Evolutionary conservation across 225 moss, liverwort and hornwort species (phyloP).

Genomic region (Lunularia cruciata): DNA sequence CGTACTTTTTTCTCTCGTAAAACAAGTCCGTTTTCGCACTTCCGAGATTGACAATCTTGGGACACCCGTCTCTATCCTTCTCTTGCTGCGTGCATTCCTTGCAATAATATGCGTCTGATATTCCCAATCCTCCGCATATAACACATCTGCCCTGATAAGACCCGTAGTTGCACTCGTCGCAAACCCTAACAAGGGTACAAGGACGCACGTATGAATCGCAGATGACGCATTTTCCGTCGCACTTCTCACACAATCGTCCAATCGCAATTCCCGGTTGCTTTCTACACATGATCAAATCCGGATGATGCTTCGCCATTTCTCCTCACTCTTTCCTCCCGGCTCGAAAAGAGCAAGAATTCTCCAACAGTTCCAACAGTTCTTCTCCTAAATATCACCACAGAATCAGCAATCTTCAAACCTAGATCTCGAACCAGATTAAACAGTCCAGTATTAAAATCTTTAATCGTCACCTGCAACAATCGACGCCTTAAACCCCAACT

Average conservation of each 20-base stretch:
- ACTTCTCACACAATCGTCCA: conserved; percentile 42
- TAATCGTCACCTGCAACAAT: no score
- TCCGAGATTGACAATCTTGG: conserved; percentile 42
- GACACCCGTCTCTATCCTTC: conserved; percentile 45
- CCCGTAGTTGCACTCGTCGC: conserved; percentile 46
- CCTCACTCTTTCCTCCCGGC: neutral
- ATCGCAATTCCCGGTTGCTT: conserved; percentile 42
- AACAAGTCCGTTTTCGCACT: conserved; percentile 44
- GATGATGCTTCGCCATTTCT: conserved; percentile 42
- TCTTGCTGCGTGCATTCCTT: conserved; percentile 47
- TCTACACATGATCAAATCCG: conserved; percentile 45
- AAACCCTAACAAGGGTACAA: conserved; percentile 40
- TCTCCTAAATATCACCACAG: no score
- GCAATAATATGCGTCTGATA: conserved; percentile 45
- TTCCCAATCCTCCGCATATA: conserved; percentile 43
- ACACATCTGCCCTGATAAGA: conserved; percentile 43
- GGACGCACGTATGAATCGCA: conserved; percentile 43
- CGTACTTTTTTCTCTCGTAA: conserved; percentile 44
- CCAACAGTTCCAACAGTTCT: no score
- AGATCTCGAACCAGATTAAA: no score
- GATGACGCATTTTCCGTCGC: conserved; percentile 42
- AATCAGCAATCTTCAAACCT: no score
- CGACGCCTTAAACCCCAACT: no score
- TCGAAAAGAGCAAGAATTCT: no score
- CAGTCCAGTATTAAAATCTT: no score